phyloP scores from a whole-genome alignment of 2,329 filamentous ascomycete species.

The Beauveria asiatica region DNA sequence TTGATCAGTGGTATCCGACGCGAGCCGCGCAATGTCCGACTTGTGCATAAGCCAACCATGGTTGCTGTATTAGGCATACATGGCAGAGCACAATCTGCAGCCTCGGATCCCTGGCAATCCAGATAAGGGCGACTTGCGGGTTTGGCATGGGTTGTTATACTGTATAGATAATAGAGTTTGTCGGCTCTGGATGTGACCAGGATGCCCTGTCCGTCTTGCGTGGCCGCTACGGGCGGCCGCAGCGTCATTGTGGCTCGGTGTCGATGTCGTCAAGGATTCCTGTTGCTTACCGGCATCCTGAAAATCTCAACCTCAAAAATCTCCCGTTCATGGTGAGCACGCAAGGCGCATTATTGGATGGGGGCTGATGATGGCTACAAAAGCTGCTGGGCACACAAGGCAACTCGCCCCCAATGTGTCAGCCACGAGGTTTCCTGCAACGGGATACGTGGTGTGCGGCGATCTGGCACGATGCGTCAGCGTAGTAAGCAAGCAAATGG shows the following conservation, averaged over 20 bases:
- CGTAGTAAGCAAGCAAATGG: slow-evolving; percentile 1
- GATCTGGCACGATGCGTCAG: background rate
- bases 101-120: background rate
- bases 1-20: background rate
- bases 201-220: background rate
- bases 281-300: background rate
- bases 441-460: background rate
- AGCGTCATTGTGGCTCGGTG: background rate
- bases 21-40: background rate
- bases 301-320: background rate
- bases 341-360: background rate
- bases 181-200: background rate
- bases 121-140: background rate
- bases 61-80: background rate
- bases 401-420: background rate
- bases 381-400: background rate
- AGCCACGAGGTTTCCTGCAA: background rate
- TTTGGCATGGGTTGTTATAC: background rate
- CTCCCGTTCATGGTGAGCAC: background rate
- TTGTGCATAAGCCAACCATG: background rate
- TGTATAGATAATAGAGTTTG: too few species aligned
- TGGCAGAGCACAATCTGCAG: background rate
- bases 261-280: background rate
- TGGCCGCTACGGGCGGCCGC: background rate
- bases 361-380: too few species aligned